A percentile compares a stretch with the other conserved stretches of the same genome.
These are phyloP conservation scores for Eucalyptus sideroxylon DNA, from an alignment of 345 rosid genomes.

Conservation along the genomic window DNA sequence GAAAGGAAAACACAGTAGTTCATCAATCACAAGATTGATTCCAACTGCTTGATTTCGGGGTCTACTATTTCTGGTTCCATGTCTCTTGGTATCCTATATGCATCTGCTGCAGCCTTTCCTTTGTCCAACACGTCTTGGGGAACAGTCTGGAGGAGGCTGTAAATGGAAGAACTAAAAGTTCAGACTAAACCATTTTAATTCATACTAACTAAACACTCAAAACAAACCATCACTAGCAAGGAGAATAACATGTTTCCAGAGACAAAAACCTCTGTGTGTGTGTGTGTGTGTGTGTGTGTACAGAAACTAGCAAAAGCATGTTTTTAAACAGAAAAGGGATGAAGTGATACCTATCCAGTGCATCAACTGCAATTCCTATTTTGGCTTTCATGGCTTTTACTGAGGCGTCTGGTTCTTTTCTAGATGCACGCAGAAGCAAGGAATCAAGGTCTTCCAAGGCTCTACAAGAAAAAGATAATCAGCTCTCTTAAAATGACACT, in stretches of 20 bases:
- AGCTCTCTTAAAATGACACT: background rate
- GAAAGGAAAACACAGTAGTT: background rate
- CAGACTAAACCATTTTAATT: background rate
- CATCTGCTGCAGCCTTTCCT: slow-evolving; percentile 72
- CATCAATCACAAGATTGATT: slow-evolving; percentile 42
- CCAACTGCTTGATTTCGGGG: slow-evolving; percentile 53
- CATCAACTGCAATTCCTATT: slow-evolving; percentile 40
- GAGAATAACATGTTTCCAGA: background rate
- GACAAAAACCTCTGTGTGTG: background rate
- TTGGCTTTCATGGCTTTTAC: slow-evolving; percentile 58
- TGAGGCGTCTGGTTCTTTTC: slow-evolving; percentile 65
- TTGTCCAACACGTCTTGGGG: slow-evolving; percentile 55
- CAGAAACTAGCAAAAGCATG: background rate
- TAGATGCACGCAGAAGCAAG: slow-evolving; percentile 61
- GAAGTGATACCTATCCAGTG: slow-evolving; percentile 50
- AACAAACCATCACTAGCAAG: background rate
- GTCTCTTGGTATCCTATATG: slow-evolving; percentile 36
- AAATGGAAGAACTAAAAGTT: background rate
- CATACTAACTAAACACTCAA: background rate
- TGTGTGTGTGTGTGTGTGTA: background rate
- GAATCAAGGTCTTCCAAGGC: slow-evolving; percentile 87
- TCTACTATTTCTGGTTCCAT: slow-evolving; percentile 23
- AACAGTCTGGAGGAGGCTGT: slow-evolving; percentile 69
- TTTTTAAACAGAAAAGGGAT: background rate
- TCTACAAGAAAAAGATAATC: slow-evolving; percentile 3